These are phyloP conservation scores for Argentina anserina DNA, from an alignment of 306 rosid genomes.

Conservation along the genomic window DNA sequence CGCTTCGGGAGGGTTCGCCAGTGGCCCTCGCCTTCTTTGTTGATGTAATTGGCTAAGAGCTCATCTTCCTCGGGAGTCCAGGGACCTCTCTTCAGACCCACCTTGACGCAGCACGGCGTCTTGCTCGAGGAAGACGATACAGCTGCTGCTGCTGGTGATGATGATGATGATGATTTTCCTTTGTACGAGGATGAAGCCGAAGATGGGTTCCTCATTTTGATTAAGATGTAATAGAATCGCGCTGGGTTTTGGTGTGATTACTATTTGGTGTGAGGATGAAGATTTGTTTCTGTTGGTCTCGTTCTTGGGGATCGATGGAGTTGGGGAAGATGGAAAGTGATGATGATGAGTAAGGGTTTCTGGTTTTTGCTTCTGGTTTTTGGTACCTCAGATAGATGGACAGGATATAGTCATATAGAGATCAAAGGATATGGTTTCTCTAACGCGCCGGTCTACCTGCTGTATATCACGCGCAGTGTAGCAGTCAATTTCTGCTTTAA, in stretches of 20 bases:
- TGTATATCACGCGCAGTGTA: background rate
- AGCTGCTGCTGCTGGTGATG: slow-evolving; percentile 1
- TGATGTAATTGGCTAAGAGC: slow-evolving; percentile 44
- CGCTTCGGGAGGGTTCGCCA: slow-evolving; percentile 81
- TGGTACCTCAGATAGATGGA: background rate
- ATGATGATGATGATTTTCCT: background rate
- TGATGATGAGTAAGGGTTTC: background rate
- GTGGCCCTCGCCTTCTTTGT: slow-evolving; percentile 74
- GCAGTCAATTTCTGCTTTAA: background rate
- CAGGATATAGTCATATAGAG: background rate
- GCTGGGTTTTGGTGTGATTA: background rate
- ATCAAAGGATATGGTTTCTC: background rate
- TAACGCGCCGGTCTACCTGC: background rate
- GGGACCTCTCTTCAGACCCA: slow-evolving; percentile 82
- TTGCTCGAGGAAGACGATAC: background rate
- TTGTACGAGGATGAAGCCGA: background rate
- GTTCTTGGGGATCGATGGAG: background rate
- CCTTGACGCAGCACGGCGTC: slow-evolving; percentile 61
- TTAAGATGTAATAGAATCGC: background rate
- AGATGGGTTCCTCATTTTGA: slow-evolving; percentile 18
- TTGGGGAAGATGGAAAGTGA: background rate
- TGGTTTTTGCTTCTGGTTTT: background rate
- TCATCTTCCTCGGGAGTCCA: slow-evolving; percentile 83
- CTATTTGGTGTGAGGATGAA: background rate
- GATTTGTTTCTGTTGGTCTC: background rate